Percentiles rank a stretch among this genome's conserved stretches.
These are phyloP conservation scores for Fusarium sp. DNA, from an alignment of 2,329 filamentous ascomycete species.

Conservation along the genomic window DNA sequence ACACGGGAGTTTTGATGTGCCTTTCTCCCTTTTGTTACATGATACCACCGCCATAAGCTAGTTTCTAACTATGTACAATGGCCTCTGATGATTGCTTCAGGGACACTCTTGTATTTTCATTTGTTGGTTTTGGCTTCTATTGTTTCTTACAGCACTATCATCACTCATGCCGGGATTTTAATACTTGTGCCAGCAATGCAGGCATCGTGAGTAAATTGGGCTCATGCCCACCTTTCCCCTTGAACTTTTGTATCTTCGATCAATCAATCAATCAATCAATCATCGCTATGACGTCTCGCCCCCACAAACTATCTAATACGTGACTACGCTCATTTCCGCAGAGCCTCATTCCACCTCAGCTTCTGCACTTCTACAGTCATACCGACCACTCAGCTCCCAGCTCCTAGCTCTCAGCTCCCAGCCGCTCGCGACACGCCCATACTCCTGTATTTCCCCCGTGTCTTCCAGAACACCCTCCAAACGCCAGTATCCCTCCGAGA, in stretches of 20 bases:
- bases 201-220: background rate
- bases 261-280: background rate
- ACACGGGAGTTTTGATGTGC: background rate
- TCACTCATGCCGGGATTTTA: background rate
- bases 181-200: background rate
- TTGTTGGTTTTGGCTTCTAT: background rate
- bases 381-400: background rate
- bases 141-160: background rate
- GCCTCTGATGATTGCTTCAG: background rate
- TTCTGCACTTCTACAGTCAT: slow-evolving; percentile 1
- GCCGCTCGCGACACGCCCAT: background rate
- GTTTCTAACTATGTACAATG: slow-evolving; percentile 1
- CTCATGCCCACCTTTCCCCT: background rate
- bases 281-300: background rate
- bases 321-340: slow-evolving; percentile 6
- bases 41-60: slow-evolving; percentile 20
- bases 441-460: background rate
- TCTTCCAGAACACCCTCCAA: background rate
- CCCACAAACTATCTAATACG: background rate
- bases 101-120: background rate
- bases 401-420: slow-evolving; percentile 6
- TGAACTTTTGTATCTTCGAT: background rate
- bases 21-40: background rate
- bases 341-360: slow-evolving; percentile 14
- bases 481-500: background rate